Base-by-base conservation (phyloP, 768 basidiomycete genomes). In the Rhizopogon rudus region DNA sequence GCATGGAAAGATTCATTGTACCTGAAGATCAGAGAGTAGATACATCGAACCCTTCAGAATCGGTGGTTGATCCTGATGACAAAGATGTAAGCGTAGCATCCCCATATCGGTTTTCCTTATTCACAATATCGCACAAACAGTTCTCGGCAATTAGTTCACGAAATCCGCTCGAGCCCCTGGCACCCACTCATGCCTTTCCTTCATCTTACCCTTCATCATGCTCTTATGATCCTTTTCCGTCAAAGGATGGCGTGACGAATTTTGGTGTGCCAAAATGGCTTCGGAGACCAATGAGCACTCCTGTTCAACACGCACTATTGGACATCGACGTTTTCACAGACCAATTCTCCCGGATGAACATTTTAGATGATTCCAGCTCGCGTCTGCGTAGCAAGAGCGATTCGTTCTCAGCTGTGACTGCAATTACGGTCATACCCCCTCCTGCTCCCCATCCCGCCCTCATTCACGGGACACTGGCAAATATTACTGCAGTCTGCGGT, bases 201-300 rank as follows among this genome's bases (percentile, higher is more conserved):
- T n/a, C n/a, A n/a, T n/a, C n/a, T n/a, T n/a, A n/a, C n/a, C n/a
- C n/a, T n/a, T n/a, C n/a, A n/a, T n/a, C n/a, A n/a, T n/a, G n/a
- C n/a, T n/a, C n/a, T n/a, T n/a, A n/a, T n/a, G 55, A 66, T 6
- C 65, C 64, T 7, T 63, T 65, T 40, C 61, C 57, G 5, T 29
- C 39, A 5, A 62, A 49, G 4, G 22, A 44, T 53, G 53, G 51
- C 3, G 14, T 42, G n/a, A 40, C 42, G 0, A 46, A 42, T 9
- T 56, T 62, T 22, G 35, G 33, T 31, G 25, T 31, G 2, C 49
- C 57, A 2, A 29, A 44, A 28, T 62, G 65, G 61, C 39, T 29
- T 4, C 54, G 60, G 17, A 39, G 33, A 20, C 53, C 61, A 6
- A 14, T 13, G 10, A 28, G 9, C 0, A 40, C 22, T 37, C 14